phyloP scores from a whole-genome alignment of 2,329 filamentous ascomycete genomes.

The Aspergillus neoniger region DNA sequence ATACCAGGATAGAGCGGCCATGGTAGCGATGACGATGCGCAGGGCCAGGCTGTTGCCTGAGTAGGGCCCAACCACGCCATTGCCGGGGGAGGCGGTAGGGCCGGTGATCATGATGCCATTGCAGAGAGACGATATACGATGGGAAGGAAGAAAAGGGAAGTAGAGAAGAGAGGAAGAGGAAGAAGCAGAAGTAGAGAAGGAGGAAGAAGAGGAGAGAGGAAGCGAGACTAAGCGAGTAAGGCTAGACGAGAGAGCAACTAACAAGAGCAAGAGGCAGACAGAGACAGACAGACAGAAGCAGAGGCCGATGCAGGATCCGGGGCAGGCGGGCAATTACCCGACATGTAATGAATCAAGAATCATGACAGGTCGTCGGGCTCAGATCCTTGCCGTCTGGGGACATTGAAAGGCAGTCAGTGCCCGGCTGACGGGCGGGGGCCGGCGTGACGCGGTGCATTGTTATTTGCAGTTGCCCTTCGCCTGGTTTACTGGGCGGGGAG shows the following conservation, averaged over 20 bases:
- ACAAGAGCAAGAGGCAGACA: neutral
- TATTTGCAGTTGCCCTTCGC: too few relatives aligned
- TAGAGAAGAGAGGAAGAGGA: conserved; percentile 13
- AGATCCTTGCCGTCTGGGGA: neutral
- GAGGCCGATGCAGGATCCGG: conserved; percentile 3
- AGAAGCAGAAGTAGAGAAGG: neutral
- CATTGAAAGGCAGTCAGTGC: neutral
- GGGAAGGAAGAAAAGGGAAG: neutral
- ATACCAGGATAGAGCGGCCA: conserved; percentile 53
- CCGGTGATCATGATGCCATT: conserved; percentile 28
- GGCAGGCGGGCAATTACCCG: neutral
- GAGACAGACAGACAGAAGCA: conserved; percentile 2
- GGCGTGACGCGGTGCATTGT: neutral
- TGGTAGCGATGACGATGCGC: conserved; percentile 48
- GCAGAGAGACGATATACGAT: neutral
- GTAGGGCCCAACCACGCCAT: conserved; percentile 44
- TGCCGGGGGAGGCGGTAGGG: conserved; percentile 25
- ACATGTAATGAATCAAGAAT: neutral
- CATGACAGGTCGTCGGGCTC: neutral
- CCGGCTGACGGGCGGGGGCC: neutral
- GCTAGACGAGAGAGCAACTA: neutral
- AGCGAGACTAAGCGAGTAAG: neutral
- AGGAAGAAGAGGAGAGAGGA: neutral
- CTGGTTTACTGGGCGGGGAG: too few relatives aligned
- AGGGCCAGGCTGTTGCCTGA: conserved; percentile 37